phyloP scores from a whole-genome alignment of 176 grass and related monocot species.

The Oryza officinalis region DNA sequence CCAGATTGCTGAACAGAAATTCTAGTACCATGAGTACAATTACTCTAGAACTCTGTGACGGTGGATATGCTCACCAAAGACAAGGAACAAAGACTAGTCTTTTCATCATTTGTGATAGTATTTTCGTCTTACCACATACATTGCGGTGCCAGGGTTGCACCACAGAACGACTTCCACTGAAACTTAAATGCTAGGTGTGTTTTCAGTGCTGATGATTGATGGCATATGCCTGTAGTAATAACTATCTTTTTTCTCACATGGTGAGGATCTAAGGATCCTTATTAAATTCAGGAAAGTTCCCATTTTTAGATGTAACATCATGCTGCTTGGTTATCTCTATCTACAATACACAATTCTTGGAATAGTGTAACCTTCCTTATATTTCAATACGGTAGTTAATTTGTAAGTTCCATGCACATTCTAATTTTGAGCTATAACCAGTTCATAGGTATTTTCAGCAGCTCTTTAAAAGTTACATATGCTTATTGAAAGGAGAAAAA shows the following conservation, averaged over 20 bases:
- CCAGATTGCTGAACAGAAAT: not conserved
- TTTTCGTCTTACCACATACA: not conserved
- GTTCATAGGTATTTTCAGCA: not conserved
- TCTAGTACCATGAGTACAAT: not conserved
- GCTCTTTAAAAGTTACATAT: not conserved
- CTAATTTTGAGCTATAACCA: not conserved
- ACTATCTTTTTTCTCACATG: not conserved
- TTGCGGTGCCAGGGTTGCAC: not conserved
- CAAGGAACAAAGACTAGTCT: not conserved
- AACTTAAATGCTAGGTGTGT: not conserved
- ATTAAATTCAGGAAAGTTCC: not conserved
- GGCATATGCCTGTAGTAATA: not conserved
- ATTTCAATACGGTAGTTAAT: not conserved
- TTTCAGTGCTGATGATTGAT: not conserved
- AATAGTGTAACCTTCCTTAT: not conserved
- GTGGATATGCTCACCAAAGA: not conserved
- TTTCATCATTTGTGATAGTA: not conserved
- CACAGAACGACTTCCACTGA: not conserved
- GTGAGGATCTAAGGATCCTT: not conserved
- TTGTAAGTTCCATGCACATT: not conserved
- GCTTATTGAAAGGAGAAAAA: not conserved
- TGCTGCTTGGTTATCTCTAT: not conserved
- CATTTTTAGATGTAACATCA: not conserved
- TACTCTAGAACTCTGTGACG: not conserved
- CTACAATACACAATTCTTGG: not conserved